phyloP scores from a whole-genome alignment of 2,329 filamentous ascomycete species.

The Arachnomyces sp. region DNA sequence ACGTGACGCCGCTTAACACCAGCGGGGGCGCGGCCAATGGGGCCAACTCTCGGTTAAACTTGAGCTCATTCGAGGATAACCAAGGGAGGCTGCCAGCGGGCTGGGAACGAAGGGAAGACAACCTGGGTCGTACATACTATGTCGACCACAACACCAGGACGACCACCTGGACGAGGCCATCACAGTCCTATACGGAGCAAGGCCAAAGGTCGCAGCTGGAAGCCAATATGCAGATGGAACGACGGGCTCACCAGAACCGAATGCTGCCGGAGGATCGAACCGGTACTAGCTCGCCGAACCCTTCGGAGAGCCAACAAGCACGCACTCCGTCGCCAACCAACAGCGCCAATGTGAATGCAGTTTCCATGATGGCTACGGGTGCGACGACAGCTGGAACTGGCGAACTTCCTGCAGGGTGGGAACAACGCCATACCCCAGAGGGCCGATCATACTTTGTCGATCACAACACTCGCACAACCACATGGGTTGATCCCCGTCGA shows the following conservation, averaged over 20 bases:
- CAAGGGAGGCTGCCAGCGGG: slow-evolving; percentile 86
- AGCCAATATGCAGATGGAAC: slow-evolving; percentile 85
- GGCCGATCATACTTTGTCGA: slow-evolving; percentile 95
- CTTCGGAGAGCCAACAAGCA: slow-evolving; percentile 46
- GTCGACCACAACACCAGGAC: slow-evolving; percentile 96
- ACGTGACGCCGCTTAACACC: slow-evolving; percentile 34
- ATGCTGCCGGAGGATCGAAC: slow-evolving; percentile 94
- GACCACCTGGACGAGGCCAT: slow-evolving; percentile 91
- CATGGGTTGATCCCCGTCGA: slow-evolving; percentile 93
- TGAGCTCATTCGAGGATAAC: slow-evolving; percentile 94
- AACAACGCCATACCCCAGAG: slow-evolving; percentile 91
- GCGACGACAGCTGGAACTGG: slow-evolving; percentile 90
- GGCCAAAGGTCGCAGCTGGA: slow-evolving; percentile 75
- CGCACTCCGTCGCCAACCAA: slow-evolving; percentile 37
- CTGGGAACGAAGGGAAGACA: slow-evolving; percentile 94
- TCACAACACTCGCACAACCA: slow-evolving; percentile 95
- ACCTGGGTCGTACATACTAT: slow-evolving; percentile 91
- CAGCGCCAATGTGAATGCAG: slow-evolving; percentile 45
- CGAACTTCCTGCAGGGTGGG: slow-evolving; percentile 92
- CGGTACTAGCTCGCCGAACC: slow-evolving; percentile 80
- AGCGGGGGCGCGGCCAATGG: slow-evolving; percentile 28
- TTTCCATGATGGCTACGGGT: slow-evolving; percentile 89
- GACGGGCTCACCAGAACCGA: slow-evolving; percentile 87
- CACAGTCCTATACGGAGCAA: slow-evolving; percentile 66
- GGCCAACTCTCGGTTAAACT: slow-evolving; percentile 46